Conservation (phyloP, 306 rosid genomes). For the Trifolium fragiferum region DNA sequence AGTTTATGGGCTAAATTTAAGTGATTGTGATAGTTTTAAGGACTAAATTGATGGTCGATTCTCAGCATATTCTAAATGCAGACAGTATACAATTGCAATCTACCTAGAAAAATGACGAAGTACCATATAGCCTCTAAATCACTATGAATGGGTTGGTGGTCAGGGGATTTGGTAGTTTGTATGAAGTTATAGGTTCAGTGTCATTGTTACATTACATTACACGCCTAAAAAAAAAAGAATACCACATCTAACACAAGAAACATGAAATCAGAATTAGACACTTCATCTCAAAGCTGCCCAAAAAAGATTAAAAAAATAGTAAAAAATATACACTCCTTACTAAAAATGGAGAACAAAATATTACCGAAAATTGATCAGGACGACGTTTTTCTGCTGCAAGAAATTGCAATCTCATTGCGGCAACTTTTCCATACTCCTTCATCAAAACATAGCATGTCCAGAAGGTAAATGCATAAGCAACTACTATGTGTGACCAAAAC, state of each 20-base stretch:
- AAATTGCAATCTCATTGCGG: constrained; percentile 85
- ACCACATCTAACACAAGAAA: constrained; percentile 36
- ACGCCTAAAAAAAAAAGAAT: neutral
- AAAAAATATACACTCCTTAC: constrained; percentile 16
- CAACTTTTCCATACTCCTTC: constrained; percentile 78
- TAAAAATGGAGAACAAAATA: constrained; percentile 30
- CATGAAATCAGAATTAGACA: constrained; percentile 21
- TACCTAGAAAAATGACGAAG: constrained; percentile 28
- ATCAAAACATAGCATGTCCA: constrained; percentile 83
- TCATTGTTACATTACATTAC: constrained; percentile 11
- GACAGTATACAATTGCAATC: constrained; percentile 16
- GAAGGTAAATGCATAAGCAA: constrained; percentile 85
- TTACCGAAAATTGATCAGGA: constrained; percentile 90
- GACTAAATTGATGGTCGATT: too few species aligned
- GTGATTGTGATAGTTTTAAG: too few species aligned
- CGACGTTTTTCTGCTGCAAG: constrained; percentile 81
- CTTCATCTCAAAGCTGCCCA: constrained; percentile 15
- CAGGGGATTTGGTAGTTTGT: constrained; percentile 1
- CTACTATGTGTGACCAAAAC: constrained; percentile 81
- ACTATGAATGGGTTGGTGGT: constrained; percentile 18
- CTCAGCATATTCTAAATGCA: neutral
- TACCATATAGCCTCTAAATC: constrained; percentile 2
- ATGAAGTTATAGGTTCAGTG: neutral
- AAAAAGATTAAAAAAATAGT: neutral
- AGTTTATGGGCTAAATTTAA: too few species aligned